phyloP scores from a whole-genome alignment of 2,329 filamentous ascomycete species.

The Grosmannia serpens region DNA sequence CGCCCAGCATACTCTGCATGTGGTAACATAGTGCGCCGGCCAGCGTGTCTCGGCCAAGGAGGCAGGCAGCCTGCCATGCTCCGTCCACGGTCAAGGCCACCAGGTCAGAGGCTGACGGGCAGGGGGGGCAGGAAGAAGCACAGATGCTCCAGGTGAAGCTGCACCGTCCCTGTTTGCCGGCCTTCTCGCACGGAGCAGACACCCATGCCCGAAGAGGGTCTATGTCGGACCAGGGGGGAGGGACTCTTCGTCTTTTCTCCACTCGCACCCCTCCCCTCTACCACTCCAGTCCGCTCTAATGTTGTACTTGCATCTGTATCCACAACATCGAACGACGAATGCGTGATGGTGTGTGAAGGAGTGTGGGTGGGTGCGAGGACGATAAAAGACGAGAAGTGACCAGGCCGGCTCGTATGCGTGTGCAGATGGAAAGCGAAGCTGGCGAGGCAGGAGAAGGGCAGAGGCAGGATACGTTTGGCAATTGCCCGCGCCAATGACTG shows the following conservation, averaged over 20 bases:
- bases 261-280: background rate
- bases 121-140: background rate
- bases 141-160: background rate
- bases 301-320: background rate
- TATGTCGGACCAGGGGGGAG: background rate
- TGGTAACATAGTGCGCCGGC: background rate
- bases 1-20: too few species aligned
- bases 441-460: background rate
- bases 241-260: background rate
- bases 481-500: too few species aligned
- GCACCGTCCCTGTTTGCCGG: background rate
- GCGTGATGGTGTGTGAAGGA: conserved; percentile 1
- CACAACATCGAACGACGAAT: conserved; percentile 3
- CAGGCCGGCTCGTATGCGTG: background rate
- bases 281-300: background rate
- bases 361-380: background rate
- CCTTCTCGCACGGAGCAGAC: background rate
- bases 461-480: too few species aligned
- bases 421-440: background rate
- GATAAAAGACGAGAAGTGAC: background rate
- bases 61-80: background rate
- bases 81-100: background rate
- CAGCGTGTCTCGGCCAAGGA: background rate
- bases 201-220: background rate
- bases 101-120: background rate